Evolutionary conservation across 2,329 filamentous ascomycete species (phyloP), one percentile per base, ranked within the genome.

Genomic region (Xylogone sp.): DNA sequence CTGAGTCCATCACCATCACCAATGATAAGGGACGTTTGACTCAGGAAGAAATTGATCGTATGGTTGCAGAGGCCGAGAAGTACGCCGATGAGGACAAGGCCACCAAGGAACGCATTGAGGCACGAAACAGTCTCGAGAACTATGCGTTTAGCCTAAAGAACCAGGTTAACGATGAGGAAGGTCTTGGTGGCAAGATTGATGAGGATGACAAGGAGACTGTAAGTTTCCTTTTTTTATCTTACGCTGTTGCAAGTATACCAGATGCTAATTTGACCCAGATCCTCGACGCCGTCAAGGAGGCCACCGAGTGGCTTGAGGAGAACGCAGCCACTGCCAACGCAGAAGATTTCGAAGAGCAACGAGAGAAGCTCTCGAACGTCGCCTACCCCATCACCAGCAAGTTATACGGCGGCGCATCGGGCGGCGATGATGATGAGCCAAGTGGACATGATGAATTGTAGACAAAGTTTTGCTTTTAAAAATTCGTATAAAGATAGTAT

Each of bases 51-150:
- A 99, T 99, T 65, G 93, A 97, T 74, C 94, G 94, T 74, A 99
- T 99, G 94, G 91, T 99, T 59, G 86, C 87, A 63, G 94, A 99
- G 77, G 94, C 94, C 56, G 94, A 97, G 84, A 90, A 97, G 78
- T 97, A 92, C 71, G 94, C 94, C 69, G 94, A 99, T 74, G 94
- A 97, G 77, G 94, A 99, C 81, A 97, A 97, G 85, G 92, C 92
- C 58, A 95, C 90, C 68, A 90, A 91, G 70, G 90, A 94, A 79
- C 92, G 92, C 77, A 96, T 99, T 64, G 92, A 97, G 79, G 87
- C 92, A 64, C 88, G 93, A 70, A 97, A 99, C 76, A 84, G 86
- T 64, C 88, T 99, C 56, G 94, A 99, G 85, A 97, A 97, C 86
- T 99, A 97, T 77, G 91, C 91, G 63, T 97, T 96, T 84, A 93